Evolutionary conservation across 2,329 filamentous ascomycete species (phyloP).

Genomic region (Aspergillus amoenus): DNA sequence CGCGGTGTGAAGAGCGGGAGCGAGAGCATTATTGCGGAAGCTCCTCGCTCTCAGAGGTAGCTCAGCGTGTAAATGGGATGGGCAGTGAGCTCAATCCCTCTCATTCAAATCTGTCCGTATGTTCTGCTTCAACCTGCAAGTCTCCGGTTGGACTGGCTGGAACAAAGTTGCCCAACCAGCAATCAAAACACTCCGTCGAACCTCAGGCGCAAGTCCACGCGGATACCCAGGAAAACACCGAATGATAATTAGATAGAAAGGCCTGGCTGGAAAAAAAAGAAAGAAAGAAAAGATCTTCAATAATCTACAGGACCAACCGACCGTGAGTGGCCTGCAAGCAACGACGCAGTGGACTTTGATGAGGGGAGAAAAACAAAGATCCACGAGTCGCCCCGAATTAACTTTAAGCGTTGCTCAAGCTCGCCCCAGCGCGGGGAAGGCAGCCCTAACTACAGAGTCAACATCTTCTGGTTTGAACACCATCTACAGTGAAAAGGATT

Average conservation of each 20-base stretch:
- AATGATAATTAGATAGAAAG: neutral
- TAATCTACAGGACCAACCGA: neutral
- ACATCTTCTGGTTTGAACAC: too few species aligned
- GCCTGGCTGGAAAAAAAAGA: too few species aligned
- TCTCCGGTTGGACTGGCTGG: neutral
- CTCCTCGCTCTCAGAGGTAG: neutral
- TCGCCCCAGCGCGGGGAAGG: conserved; percentile 6
- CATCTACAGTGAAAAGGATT: too few species aligned
- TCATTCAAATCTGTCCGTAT: neutral
- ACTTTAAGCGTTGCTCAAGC: conserved; percentile 1
- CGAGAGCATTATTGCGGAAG: conserved; percentile 51
- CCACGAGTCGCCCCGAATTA: neutral
- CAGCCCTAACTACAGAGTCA: neutral
- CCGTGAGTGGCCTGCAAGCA: neutral
- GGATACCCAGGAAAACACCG: neutral
- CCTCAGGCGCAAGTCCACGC: neutral
- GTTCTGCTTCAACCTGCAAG: neutral
- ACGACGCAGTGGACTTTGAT: neutral
- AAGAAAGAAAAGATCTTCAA: too few species aligned
- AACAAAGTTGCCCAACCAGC: neutral
- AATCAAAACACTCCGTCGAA: neutral
- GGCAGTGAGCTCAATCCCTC: neutral
- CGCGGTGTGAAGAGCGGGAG: conserved; percentile 68
- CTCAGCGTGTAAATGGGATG: neutral
- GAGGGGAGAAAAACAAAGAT: conserved; percentile 7